These are phyloP conservation scores for Malus hybrid DNA, from an alignment of 331 rosid species.

Conservation along the genomic window DNA sequence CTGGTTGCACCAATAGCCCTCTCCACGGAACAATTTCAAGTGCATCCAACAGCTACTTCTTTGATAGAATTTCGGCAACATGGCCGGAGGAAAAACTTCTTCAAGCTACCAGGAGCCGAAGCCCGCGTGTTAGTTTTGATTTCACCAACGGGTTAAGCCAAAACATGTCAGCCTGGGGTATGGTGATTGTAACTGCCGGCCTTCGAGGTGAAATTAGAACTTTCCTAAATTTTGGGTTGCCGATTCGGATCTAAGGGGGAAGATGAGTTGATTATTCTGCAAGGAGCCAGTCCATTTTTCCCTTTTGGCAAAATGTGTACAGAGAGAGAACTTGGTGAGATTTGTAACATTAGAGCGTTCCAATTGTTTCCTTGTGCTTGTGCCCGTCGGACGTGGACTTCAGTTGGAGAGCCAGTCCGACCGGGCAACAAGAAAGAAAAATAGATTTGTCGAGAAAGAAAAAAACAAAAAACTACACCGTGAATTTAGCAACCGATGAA, in stretches of 20 bases:
- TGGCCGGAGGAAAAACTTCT: conserved; percentile 92
- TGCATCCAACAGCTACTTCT: conserved; percentile 78
- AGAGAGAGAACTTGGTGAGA: conserved; percentile 45
- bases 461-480: conserved; percentile 23
- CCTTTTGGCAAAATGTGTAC: conserved; percentile 61
- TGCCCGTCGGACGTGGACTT: conserved; percentile 41
- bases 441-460: conserved; percentile 28
- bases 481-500: conserved; percentile 18
- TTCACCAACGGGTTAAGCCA: conserved; percentile 40
- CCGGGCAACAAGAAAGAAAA: conserved; percentile 30
- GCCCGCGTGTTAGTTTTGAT: conserved; percentile 76
- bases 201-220: conserved; percentile 86
- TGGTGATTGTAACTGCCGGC: conserved; percentile 96
- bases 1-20: conserved; percentile 58
- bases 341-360: conserved; percentile 72
- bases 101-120: conserved; percentile 49
- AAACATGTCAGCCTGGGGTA: conserved; percentile 80
- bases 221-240: conserved; percentile 90
- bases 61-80: conserved; percentile 88
- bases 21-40: conserved; percentile 77
- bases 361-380: conserved; percentile 54
- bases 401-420: conserved; percentile 31
- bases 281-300: conserved; percentile 24
- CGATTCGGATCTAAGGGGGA: conserved; percentile 60
- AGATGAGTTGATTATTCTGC: conserved; percentile 26